Evolutionary conservation across 2,329 filamentous ascomycete genomes (phyloP), one percentile per base, ranked within the genome.

Genomic region (Fusarium veterinarium): DNA sequence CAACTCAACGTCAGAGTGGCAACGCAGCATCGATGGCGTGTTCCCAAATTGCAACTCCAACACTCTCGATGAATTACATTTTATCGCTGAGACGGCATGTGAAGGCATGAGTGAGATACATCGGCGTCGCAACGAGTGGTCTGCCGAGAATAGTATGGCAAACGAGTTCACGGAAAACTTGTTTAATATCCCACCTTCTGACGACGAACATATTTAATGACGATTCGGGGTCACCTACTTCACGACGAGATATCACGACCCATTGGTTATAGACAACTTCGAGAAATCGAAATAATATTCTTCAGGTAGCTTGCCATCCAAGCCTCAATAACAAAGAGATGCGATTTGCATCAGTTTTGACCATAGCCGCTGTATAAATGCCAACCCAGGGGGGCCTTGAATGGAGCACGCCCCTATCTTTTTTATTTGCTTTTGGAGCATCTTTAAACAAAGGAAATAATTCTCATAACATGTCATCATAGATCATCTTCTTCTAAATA

Each of bases 51-150:
- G 80, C 72, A 85, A 85, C 64, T 79, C 79, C 23, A 82, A 79
- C 31, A 85, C 84, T 12, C 80, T 85, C n/a, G 79, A 83, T 38
- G 82, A 84, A 67, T 77, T 86, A 64, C 83, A 84, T 59, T 80
- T 81, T 52, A 85, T 86, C 64, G 83, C 83, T 17, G 81, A 86
- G 66, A 84, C 79, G 59, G 83, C 83, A 8, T 84, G 81, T 65
- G 79, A 81, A 58, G 84, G 83, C 33, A 83, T 86, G 82, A 82
- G 81, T 40, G 80, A 83, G 76, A 79, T 84, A 37, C 81, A 89
- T 55, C 70, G 71, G 28, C 76, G 79, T 25, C 73, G 80, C 19
- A 79, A 75, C 30, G 78, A 80, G 58, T 79, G 75, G 75, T 76
- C 75, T 9, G 69, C 77, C 13, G 77, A 73, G n/a, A 77, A 75